Conservation (phyloP, 345 rosid species). For the Brassica napus region DNA sequence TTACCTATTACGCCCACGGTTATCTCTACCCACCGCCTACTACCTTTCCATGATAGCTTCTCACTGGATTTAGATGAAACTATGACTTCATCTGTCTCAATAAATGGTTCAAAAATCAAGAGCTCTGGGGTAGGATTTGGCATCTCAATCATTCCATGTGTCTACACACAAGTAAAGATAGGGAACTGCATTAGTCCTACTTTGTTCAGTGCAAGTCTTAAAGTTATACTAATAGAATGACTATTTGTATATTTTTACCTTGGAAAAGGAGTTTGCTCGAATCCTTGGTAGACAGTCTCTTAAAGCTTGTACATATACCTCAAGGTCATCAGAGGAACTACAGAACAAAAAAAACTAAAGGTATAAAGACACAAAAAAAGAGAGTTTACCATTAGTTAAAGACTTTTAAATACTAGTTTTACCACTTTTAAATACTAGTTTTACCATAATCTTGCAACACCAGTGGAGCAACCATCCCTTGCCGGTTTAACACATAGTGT, state of each 20-base stretch:
- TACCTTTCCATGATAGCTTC: slow-evolving; percentile 71
- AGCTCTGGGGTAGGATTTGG: slow-evolving; percentile 81
- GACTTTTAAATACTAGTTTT: background rate
- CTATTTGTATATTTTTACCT: slow-evolving; percentile 47
- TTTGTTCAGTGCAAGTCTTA: background rate
- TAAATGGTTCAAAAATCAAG: slow-evolving; percentile 85
- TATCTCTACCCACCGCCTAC: slow-evolving; percentile 80
- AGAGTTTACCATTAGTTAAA: background rate
- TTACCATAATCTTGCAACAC: slow-evolving; percentile 95
- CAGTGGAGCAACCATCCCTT: slow-evolving; percentile 97
- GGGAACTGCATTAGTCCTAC: background rate
- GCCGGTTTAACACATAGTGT: slow-evolving; percentile 92
- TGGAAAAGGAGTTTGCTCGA: slow-evolving; percentile 82
- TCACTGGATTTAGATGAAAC: slow-evolving; percentile 58
- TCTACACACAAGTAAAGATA: slow-evolving; percentile 44
- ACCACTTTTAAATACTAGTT: slow-evolving; percentile 1
- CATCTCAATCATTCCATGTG: slow-evolving; percentile 95
- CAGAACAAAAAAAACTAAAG: background rate
- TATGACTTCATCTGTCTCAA: slow-evolving; percentile 82
- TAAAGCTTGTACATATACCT: slow-evolving; percentile 68
- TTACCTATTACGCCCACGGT: slow-evolving; percentile 86
- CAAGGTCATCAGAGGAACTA: slow-evolving; percentile 70
- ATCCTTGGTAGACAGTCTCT: slow-evolving; percentile 65
- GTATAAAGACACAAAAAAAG: background rate
- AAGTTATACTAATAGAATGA: background rate